Evolutionary conservation across 805 yeast genomes (phyloP).

Genomic region (Wickerhamiella lipophila): DNA sequence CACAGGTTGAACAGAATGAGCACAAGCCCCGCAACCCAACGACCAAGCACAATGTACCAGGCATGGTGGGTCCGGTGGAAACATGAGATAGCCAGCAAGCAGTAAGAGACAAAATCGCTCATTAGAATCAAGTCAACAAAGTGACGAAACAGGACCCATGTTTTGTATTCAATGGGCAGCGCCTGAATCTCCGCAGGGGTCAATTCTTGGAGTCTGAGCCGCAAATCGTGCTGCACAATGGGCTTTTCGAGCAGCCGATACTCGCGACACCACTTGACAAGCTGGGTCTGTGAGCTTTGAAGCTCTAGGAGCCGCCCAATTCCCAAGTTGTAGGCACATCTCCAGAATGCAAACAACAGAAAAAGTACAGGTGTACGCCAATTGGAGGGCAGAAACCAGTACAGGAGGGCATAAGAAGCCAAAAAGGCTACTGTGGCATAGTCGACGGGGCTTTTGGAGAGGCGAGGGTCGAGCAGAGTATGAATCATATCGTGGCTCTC

Average conservation of each 20-base stretch:
- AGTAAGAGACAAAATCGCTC: conserved; percentile 71
- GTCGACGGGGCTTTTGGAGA: conserved; percentile 57
- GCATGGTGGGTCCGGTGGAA: conserved; percentile 15
- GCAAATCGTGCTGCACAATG: conserved; percentile 35
- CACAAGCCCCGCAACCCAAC: conserved; percentile 46
- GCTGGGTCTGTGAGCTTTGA: conserved; percentile 47
- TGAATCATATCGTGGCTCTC: conserved; percentile 75
- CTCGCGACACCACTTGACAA: conserved; percentile 41
- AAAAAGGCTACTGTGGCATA: conserved; percentile 41
- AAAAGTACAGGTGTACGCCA: conserved; percentile 34
- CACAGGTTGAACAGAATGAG: conserved; percentile 63
- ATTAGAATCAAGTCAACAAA: conserved; percentile 69
- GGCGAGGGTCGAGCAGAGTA: conserved; percentile 63
- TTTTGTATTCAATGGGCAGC: conserved; percentile 61
- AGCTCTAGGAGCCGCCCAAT: conserved; percentile 54
- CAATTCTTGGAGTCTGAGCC: conserved; percentile 34
- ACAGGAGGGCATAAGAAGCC: conserved; percentile 26
- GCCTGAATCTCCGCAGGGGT: conserved; percentile 30
- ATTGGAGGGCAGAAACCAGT: conserved; percentile 21
- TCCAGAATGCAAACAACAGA: conserved; percentile 55
- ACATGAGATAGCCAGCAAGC: conserved; percentile 33
- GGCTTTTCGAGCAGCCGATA: conserved; percentile 35
- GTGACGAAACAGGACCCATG: conserved; percentile 71
- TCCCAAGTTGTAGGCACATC: conserved; percentile 65
- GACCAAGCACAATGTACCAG: conserved; percentile 36